These are phyloP conservation scores for Erucastrum elatum DNA, from an alignment of 345 rosid genomes.

Conservation along the genomic window DNA sequence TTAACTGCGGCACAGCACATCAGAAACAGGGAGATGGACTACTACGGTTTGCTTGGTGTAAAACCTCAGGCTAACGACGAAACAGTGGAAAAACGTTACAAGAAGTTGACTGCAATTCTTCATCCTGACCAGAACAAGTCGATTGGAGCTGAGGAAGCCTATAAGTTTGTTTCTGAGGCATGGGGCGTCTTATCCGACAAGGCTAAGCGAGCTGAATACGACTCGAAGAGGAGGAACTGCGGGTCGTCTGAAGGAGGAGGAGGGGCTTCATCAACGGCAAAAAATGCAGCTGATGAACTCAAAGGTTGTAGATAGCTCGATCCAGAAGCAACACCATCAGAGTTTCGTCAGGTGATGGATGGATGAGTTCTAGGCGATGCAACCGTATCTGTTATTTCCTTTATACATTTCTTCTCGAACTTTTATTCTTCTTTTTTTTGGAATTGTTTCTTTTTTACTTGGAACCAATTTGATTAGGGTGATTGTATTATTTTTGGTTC, in stretches of 20 bases:
- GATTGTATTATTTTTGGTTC: neutral
- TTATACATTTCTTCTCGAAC: neutral
- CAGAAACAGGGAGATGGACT: constrained; percentile 51
- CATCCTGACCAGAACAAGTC: constrained; percentile 75
- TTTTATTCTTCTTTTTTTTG: neutral
- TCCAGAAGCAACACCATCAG: constrained; percentile 64
- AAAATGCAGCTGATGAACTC: constrained; percentile 49
- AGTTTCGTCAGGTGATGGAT: constrained; percentile 48
- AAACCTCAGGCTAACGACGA: constrained; percentile 59
- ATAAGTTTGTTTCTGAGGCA: constrained; percentile 55
- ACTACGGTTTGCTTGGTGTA: constrained; percentile 58
- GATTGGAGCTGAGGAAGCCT: constrained; percentile 69
- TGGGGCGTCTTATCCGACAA: constrained; percentile 66
- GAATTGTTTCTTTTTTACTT: neutral
- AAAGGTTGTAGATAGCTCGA: constrained; percentile 70
- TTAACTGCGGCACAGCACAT: constrained; percentile 45
- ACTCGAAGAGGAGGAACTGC: constrained; percentile 43
- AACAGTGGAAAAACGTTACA: constrained; percentile 55
- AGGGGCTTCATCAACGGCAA: constrained; percentile 41
- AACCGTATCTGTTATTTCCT: neutral
- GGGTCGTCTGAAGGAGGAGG: constrained; percentile 37
- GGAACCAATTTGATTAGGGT: neutral
- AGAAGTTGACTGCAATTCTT: constrained; percentile 58
- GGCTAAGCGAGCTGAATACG: constrained; percentile 53
- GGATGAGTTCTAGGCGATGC: neutral